Conservation (phyloP, 768 basidiomycete species). For the Lactarius quietus region DNA sequence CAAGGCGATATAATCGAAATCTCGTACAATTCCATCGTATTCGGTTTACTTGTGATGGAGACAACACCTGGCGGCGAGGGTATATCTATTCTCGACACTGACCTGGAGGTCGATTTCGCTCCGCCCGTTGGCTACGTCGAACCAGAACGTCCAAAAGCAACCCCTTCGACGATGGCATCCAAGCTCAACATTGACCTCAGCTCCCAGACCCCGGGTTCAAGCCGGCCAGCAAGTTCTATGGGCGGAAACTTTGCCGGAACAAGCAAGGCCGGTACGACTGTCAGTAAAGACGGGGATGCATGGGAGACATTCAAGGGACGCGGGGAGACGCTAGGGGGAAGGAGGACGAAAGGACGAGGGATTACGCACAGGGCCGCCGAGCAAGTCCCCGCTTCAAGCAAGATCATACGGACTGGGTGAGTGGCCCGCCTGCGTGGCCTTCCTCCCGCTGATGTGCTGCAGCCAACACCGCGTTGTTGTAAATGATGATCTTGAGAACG, state of each 20-base stretch:
- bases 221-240: slow-evolving; percentile 72
- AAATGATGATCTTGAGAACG: slow-evolving; percentile 68
- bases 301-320: slow-evolving; percentile 98
- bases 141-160: slow-evolving; percentile 80
- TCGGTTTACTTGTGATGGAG: slow-evolving; percentile 96
- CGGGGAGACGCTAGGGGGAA: slow-evolving; percentile 85
- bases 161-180: slow-evolving; percentile 88
- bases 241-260: slow-evolving; percentile 62
- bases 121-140: slow-evolving; percentile 92
- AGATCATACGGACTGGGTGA: slow-evolving; percentile 88
- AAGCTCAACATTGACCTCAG: slow-evolving; percentile 94
- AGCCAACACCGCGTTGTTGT: slow-evolving; percentile 86
- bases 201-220: slow-evolving; percentile 82
- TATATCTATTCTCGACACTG: slow-evolving; percentile 89
- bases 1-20: slow-evolving; percentile 99
- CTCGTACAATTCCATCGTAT: slow-evolving; percentile 92
- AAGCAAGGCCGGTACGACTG: slow-evolving; percentile 42
- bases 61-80: slow-evolving; percentile 81
- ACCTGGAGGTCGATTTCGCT: slow-evolving; percentile 98
- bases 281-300: slow-evolving; percentile 75
- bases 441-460: slow-evolving; percentile 25
- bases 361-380: slow-evolving; percentile 81
- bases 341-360: slow-evolving; percentile 95
- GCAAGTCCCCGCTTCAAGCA: slow-evolving; percentile 73
- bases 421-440: slow-evolving; percentile 33